These are phyloP conservation scores for Paralagenidium karlingii DNA, from an alignment of 352 stramenopile species.

Conservation along the genomic window DNA sequence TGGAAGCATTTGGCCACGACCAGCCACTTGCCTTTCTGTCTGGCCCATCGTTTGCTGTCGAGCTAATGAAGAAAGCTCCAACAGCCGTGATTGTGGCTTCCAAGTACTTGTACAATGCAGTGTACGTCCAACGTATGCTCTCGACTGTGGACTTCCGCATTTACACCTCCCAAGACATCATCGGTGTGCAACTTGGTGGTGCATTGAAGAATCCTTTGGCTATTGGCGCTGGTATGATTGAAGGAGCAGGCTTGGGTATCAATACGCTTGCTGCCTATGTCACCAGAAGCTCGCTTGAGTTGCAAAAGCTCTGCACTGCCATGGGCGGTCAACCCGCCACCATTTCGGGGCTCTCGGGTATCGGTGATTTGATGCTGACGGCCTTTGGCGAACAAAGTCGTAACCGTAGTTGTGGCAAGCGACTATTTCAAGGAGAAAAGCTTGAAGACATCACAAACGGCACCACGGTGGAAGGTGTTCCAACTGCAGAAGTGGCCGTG, in stretches of 20 bases:
- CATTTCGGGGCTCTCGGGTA: conserved; percentile 88
- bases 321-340: conserved; percentile 92
- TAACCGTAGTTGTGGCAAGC: conserved; percentile 92
- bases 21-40: conserved; percentile 93
- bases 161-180: conserved; percentile 89
- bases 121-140: conserved; percentile 71
- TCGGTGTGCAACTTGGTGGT: conserved; percentile 94
- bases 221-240: conserved; percentile 94
- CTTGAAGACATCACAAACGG: conserved; percentile 89
- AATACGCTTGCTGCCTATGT: conserved; percentile 93
- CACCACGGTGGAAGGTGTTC: conserved; percentile 90
- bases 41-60: conserved; percentile 92
- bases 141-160: conserved; percentile 88
- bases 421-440: conserved; percentile 86
- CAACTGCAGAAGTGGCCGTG: conserved; percentile 89
- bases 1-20: conserved; percentile 82
- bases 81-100: conserved; percentile 94
- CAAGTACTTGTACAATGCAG: conserved; percentile 84
- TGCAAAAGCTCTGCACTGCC: conserved; percentile 90
- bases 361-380: conserved; percentile 93
- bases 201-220: conserved; percentile 98
- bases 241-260: conserved; percentile 92
- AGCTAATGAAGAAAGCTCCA: conserved; percentile 91
- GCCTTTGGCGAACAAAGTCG: conserved; percentile 93
- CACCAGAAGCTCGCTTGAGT: conserved; percentile 92